Evolutionary conservation across 2,329 filamentous ascomycete genomes (phyloP), one percentile per base, ranked within the genome.

Genomic region (Fusarium proliferatum): DNA sequence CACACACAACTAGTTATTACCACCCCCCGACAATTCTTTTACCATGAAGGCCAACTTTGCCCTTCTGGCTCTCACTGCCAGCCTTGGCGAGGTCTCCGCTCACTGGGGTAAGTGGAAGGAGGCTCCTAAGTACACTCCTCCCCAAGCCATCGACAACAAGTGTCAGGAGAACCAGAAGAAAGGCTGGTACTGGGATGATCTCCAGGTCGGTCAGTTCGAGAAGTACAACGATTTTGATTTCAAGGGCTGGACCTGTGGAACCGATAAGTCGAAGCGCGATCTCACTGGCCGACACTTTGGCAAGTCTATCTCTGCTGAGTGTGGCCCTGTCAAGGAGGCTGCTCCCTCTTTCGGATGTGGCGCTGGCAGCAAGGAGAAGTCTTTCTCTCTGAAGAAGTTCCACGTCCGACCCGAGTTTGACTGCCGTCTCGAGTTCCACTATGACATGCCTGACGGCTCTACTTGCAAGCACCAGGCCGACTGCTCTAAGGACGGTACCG

Each of bases 381-480:
- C 55, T 12, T 96, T 97, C 87, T 96, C 95, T 41, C 90, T 97
- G 79, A 89, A 86, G 73, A 87, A 90, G 77, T 89, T 97, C 82
- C 87, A 96, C 73, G 85, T 98, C 76, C 90, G 90, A 51, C 88
- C 91, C 72, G 91, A 94, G 79, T 91, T 92, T 79, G 92, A 96
- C 82, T 91, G 90, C 76, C 91, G 95, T 72, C 85, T 98, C 61
- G 91, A 96, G 83, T 94, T 97, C 86, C 89, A 94, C 86, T 98
- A 96, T 84, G 88, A 87, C 78, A 97, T 98, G 94, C 88, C 90
- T 5, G 94, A 96, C 81, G 93, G 93, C 76, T 91, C 90, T 19
- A 89, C 83, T 68, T 98, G 96, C 91, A 96, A 93, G 85, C 93
- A 97, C 78, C 90, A 89, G 71, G 86, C 89, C 74, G 80, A 86